Evolutionary conservation across 1,284 basidiomycete species (phyloP), one percentile per base, ranked within the genome.

Genomic region (Moesziomyces sp.): DNA sequence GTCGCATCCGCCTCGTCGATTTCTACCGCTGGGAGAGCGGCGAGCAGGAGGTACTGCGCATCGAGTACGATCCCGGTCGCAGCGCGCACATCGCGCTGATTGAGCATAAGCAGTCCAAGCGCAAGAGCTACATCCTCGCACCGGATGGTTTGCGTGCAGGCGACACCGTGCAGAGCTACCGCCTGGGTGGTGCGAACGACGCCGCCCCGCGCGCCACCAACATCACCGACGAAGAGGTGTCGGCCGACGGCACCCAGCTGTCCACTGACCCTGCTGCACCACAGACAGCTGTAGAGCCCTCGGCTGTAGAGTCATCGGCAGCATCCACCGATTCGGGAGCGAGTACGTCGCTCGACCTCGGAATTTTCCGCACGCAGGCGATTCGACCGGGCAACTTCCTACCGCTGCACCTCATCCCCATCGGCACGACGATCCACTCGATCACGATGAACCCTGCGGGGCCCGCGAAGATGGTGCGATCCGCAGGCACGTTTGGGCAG

Each of bases 1-100:
- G 91, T 60, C 90, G 97, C 42, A 89, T 97, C 72, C 89, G 97
- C 28, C 87, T 91, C 45, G 87, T 99, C 63, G 97, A 99, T 86
- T 99, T 97, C 83, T 88, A 88, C 57, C 60, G 84, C 16, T 86
- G 89, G 50, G 90, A 91, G 70, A 85, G 89, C 0, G 96, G 96
- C 8, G 87, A 91, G 45, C 92, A 94, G 83, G 91, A 93, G 74
- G 94, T 98, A 46, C 88, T 96, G 16, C 89, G 95, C 46, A 92
- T 99, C 78, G 96, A 99, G 86, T 99, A 97, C 84, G 96, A 99
- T 86, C 96, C 96, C 0, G 92, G 93, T 34, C 88, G 96, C 52
- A 92, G 91, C 46, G 93, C 93, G 4, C 97, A 99, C 85, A 95
- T 99, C 80, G 96, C 96, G 1, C 88, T 99, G 55, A 83, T 98